Percentiles rank a stretch among this genome's conserved stretches.
phyloP scores from a whole-genome alignment of 768 basidiomycete species.

The Termitomyces sp. region DNA sequence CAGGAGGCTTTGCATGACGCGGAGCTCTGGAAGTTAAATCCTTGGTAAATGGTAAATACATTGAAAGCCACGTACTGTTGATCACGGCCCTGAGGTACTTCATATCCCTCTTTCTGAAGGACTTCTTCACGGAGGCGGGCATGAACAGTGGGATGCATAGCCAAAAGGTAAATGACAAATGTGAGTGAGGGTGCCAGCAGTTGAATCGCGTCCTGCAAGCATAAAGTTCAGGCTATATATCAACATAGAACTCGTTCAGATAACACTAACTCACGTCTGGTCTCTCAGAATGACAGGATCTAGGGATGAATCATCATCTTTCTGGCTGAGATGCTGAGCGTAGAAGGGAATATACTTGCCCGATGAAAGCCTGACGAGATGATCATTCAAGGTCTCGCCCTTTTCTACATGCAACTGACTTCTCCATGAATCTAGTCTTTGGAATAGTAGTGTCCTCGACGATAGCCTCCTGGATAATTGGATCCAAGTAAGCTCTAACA shows the following conservation, averaged over 20 bases:
- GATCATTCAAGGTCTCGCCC: conserved; percentile 47
- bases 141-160: conserved; percentile 44
- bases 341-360: conserved; percentile 17
- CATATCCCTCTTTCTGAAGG: conserved; percentile 45
- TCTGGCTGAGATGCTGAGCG: not conserved
- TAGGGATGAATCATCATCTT: conserved; percentile 1
- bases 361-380: conserved; percentile 45
- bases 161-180: conserved; percentile 37
- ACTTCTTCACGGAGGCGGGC: conserved; percentile 52
- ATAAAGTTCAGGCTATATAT: conserved; percentile 35
- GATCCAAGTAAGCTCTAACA: conserved; percentile 47
- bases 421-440: conserved; percentile 18
- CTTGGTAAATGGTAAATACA: not conserved
- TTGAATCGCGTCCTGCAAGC: conserved; percentile 44
- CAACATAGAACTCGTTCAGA: conserved; percentile 25
- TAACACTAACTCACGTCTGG: conserved; percentile 28
- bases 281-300: conserved; percentile 45
- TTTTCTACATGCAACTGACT: conserved; percentile 26
- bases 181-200: conserved; percentile 41
- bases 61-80: conserved; percentile 36
- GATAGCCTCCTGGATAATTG: conserved; percentile 45
- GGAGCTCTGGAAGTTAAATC: conserved; percentile 29
- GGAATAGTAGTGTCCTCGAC: conserved; percentile 21
- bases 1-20: conserved; percentile 37
- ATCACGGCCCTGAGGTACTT: conserved; percentile 61